phyloP scores from a whole-genome alignment of 78 protist genomes.

The Dictyostelium citrinum region DNA sequence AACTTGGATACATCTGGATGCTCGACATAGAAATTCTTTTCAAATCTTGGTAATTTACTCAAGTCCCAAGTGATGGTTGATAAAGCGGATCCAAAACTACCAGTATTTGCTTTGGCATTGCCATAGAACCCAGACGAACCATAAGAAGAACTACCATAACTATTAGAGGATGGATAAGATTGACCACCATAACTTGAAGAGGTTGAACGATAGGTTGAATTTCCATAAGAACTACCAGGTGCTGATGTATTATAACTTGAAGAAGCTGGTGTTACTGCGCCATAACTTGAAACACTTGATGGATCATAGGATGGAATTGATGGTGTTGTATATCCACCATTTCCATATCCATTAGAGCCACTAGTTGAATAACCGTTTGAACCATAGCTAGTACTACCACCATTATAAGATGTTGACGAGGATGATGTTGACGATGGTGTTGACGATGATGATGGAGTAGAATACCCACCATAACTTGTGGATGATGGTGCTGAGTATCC shows the following conservation, averaged over 20 bases:
- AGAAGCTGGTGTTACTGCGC: neutral
- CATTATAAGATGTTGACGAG: neutral
- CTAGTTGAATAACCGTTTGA: neutral
- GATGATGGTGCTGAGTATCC: neutral
- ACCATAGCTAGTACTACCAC: neutral
- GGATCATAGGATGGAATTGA: neutral
- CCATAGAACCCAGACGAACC: neutral
- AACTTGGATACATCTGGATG: conserved; percentile 6
- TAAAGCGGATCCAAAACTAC: conserved; percentile 13
- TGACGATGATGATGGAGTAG: neutral
- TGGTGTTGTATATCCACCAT: neutral
- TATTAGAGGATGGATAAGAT: neutral
- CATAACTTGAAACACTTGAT: neutral
- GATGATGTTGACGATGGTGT: neutral
- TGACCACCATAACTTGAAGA: neutral
- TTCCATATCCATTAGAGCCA: neutral
- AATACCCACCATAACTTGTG: neutral
- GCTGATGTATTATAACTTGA: neutral
- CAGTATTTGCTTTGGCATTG: neutral
- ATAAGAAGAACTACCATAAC: neutral
- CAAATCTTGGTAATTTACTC: conserved; percentile 35
- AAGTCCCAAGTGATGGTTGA: conserved; percentile 8
- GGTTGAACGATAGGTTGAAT: neutral
- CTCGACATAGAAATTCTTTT: conserved; percentile 80
- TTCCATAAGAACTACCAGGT: neutral